A percentile compares a stretch with the other conserved stretches of the same genome.
These are phyloP conservation scores for Bimuria novae-zelandiae DNA, from an alignment of 2,329 filamentous ascomycete species.

Conservation along the genomic window DNA sequence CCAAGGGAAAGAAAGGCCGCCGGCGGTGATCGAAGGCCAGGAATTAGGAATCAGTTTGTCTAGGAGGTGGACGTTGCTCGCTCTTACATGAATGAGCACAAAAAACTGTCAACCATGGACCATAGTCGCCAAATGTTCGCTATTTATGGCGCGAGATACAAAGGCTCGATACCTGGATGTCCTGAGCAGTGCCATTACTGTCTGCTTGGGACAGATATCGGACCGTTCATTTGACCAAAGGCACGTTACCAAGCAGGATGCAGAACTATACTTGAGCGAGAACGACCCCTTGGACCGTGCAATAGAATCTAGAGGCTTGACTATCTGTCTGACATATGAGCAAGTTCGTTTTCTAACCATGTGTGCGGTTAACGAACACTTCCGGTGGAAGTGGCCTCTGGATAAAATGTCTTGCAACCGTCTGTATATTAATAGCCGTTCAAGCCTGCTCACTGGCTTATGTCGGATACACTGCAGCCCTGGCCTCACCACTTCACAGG, in stretches of 20 bases:
- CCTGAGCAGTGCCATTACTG: no score
- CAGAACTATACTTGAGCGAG: no score
- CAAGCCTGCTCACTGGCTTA: constrained; percentile 1
- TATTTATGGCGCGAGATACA: no score
- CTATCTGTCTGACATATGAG: not conserved
- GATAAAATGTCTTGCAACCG: constrained; percentile 1
- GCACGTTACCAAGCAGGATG: no score
- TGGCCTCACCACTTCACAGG: not conserved
- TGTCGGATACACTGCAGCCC: not conserved
- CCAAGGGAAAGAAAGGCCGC: constrained; percentile 1
- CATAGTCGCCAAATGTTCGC: no score
- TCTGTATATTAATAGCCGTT: not conserved
- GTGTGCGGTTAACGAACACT: not conserved
- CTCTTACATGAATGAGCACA: no score
- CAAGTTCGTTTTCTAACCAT: not conserved
- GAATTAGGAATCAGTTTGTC: no score
- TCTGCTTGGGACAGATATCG: no score
- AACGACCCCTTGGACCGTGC: not conserved
- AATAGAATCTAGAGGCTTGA: not conserved
- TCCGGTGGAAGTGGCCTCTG: constrained; percentile 7
- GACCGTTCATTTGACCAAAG: no score
- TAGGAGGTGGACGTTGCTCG: no score
- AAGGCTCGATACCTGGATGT: no score
- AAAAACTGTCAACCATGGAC: no score
- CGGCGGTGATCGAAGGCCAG: not conserved